Evolutionary conservation across 23 red algal species (phyloP).

Genomic region (Pyropia haitanensis): DNA sequence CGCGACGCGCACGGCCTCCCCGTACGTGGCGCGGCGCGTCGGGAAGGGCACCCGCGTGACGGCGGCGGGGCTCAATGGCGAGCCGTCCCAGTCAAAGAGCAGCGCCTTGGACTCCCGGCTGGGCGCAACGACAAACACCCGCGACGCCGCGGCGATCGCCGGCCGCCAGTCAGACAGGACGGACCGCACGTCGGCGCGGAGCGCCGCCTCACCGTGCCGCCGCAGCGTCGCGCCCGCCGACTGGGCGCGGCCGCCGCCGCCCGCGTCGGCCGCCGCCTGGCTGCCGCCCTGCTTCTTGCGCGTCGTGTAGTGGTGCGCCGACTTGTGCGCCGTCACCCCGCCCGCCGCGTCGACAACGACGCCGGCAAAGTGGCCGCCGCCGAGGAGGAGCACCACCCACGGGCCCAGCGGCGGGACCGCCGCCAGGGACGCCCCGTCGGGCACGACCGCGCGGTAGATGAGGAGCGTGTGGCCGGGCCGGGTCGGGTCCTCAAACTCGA

Average conservation of each 20-base stretch:
- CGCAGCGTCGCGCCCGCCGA: conserved; percentile 36
- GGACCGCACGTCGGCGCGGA: conserved; percentile 14
- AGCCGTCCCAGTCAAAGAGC: conserved; percentile 22
- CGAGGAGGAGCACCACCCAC: conserved; percentile 21
- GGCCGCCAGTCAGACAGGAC: conserved; percentile 6
- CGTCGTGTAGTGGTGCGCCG: conserved; percentile 29
- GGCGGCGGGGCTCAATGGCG: neutral
- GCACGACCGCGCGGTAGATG: conserved; percentile 10
- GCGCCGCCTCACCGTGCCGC: conserved; percentile 22
- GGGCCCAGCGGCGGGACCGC: conserved; percentile 2
- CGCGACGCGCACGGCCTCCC: conserved; percentile 19
- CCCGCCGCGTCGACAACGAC: conserved; percentile 12
- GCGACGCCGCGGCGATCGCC: neutral
- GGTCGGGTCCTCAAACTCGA: no score
- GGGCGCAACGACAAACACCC: conserved; percentile 16
- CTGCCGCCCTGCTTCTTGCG: conserved; percentile 36
- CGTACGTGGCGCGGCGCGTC: conserved; percentile 15
- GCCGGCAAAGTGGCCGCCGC: conserved; percentile 23
- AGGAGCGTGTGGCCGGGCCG: neutral
- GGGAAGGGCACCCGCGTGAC: conserved; percentile 11
- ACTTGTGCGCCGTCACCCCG: conserved; percentile 5
- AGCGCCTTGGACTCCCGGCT: conserved; percentile 14
- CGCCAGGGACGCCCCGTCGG: conserved; percentile 5
- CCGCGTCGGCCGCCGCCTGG: conserved; percentile 20
- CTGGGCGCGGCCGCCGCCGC: conserved; percentile 10